Percentiles rank a stretch among this genome's conserved stretches.
Evolutionary conservation across 306 rosid species (phyloP).

Genomic region (Medicago ruthenica): DNA sequence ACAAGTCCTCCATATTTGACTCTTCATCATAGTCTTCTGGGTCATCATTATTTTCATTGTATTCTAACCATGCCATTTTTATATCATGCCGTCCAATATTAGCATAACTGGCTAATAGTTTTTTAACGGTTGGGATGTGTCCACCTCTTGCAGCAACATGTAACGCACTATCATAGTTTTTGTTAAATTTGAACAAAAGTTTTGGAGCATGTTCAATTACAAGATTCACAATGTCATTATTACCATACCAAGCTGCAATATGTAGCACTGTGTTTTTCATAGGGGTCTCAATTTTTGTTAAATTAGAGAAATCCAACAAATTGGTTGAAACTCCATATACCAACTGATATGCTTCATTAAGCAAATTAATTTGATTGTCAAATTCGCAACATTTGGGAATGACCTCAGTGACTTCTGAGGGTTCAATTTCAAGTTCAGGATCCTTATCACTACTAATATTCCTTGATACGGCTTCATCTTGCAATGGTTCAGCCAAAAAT

Average conservation of each 20-base stretch:
- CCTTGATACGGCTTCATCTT: background rate
- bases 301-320: background rate
- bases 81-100: background rate
- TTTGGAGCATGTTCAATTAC: background rate
- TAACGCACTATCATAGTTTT: background rate
- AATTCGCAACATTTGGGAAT: background rate
- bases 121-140: background rate
- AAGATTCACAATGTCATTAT: background rate
- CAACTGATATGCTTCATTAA: background rate
- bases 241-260: background rate
- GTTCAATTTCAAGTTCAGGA: background rate
- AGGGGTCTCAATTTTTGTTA: background rate
- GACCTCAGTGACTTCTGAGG: background rate
- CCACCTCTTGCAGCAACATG: conserved; percentile 43
- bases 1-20: background rate
- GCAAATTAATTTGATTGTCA: background rate
- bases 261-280: background rate
- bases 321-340: background rate
- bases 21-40: background rate
- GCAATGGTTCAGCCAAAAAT: background rate
- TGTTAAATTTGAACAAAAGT: background rate
- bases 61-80: background rate
- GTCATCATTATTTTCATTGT: no score
- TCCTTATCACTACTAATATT: background rate
- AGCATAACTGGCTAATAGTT: background rate